phyloP scores from a whole-genome alignment of 2,329 filamentous ascomycete species.

The Chalaropsis thielavioides region DNA sequence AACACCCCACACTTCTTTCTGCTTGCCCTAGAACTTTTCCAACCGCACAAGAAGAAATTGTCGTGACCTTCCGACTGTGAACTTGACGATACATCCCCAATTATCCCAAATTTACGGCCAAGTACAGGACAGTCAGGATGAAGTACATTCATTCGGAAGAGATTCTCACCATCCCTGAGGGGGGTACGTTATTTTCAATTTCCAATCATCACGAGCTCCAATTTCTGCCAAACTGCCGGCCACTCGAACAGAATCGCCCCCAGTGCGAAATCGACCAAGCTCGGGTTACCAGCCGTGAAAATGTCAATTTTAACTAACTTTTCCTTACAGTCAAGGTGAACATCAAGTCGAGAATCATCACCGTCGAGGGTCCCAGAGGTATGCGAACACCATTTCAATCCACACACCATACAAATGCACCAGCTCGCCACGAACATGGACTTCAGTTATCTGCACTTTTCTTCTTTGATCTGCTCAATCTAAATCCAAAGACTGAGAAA shows the following conservation, averaged over 20 bases:
- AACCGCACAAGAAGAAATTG: conserved; percentile 30
- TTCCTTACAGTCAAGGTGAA: conserved; percentile 68
- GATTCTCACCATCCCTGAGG: conserved; percentile 86
- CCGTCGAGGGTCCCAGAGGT: conserved; percentile 92
- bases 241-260: not conserved
- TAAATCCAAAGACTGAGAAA: not conserved
- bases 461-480: not conserved
- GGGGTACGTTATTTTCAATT: conserved; percentile 53
- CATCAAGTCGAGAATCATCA: conserved; percentile 95
- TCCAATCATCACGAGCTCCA: conserved; percentile 8
- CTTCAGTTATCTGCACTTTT: not conserved
- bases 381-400: conserved; percentile 26
- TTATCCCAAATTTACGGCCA: conserved; percentile 22
- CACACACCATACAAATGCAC: not conserved
- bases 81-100: conserved; percentile 17
- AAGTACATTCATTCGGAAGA: conserved; percentile 99
- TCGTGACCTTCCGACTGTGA: conserved; percentile 23
- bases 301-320: not conserved
- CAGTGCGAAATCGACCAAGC: conserved; percentile 18
- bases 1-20: conserved; percentile 17
- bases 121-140: conserved; percentile 63
- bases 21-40: conserved; percentile 32
- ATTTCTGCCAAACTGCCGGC: not conserved
- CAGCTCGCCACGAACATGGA: not conserved
- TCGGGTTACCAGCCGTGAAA: not conserved